A percentile compares a stretch with the other conserved stretches of the same genome.
Conservation (phyloP, 495 filamentous ascomycete genomes). For the Aspergillus sclerotioniger region DNA sequence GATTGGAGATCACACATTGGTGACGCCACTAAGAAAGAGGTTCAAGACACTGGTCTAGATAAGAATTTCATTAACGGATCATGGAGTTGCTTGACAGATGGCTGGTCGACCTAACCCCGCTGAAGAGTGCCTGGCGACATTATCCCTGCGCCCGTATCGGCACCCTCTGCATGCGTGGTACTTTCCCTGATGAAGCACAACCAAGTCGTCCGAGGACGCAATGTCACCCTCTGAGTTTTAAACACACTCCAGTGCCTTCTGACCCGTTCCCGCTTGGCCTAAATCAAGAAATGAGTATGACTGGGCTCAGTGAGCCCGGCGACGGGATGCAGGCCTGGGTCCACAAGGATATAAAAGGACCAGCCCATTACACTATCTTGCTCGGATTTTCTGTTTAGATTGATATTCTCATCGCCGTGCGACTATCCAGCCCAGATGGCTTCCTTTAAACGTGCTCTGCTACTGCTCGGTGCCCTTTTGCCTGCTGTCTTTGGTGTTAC, state of each 20-base stretch:
- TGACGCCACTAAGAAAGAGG: no score
- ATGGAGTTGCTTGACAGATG: background rate
- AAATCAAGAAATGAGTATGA: conserved; percentile 5
- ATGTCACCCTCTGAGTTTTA: conserved; percentile 29
- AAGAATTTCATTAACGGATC: no score
- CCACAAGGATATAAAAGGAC: background rate
- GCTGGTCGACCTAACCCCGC: background rate
- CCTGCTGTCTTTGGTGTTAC: conserved; percentile 24
- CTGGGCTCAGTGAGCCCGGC: background rate
- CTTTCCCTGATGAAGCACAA: conserved; percentile 21
- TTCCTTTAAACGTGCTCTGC: conserved; percentile 26
- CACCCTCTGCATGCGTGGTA: conserved; percentile 12
- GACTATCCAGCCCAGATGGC: conserved; percentile 18
- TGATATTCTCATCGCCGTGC: background rate
- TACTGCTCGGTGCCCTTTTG: conserved; percentile 27
- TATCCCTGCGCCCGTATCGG: conserved; percentile 3
- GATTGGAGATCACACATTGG: no score
- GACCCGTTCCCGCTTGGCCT: conserved; percentile 15
- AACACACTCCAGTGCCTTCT: conserved; percentile 3
- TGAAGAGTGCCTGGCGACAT: background rate
- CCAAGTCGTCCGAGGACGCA: conserved; percentile 22
- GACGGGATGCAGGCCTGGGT: background rate
- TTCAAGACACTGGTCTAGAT: no score
- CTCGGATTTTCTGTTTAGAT: background rate
- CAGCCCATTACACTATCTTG: conserved; percentile 10